Percentiles rank a stretch among this genome's conserved stretches.
phyloP scores from a whole-genome alignment of 139 green algal genomes.

The Nannochloris sp. region DNA sequence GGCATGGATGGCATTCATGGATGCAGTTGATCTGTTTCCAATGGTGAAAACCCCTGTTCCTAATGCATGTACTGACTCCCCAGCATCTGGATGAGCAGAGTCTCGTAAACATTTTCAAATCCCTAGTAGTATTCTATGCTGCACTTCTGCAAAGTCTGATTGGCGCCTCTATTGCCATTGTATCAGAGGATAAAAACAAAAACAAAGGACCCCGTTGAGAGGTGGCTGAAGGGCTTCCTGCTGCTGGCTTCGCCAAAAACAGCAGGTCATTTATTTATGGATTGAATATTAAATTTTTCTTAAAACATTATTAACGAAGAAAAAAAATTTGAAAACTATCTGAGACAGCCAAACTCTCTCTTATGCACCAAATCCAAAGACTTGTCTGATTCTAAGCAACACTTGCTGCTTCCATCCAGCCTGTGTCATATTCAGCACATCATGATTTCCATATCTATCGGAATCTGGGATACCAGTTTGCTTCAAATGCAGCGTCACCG shows the following conservation, averaged over 20 bases:
- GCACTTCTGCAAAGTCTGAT: no score
- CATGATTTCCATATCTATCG: constrained; percentile 68
- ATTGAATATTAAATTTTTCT: not conserved
- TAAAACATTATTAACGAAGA: not conserved
- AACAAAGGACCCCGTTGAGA: no score
- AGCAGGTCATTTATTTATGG: not conserved
- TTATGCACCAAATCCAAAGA: constrained; percentile 80
- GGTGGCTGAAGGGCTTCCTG: no score
- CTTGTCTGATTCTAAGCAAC: constrained; percentile 56
- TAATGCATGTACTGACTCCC: not conserved
- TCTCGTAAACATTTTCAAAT: no score
- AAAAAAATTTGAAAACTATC: constrained; percentile 3
- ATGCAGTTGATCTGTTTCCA: constrained; percentile 12
- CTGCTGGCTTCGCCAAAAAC: no score
- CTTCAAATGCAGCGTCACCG: constrained; percentile 46
- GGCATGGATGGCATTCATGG: constrained; percentile 24
- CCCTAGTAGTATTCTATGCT: no score
- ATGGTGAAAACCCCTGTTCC: not conserved
- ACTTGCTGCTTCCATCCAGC: constrained; percentile 72
- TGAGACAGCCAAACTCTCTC: not conserved
- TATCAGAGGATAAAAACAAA: no score
- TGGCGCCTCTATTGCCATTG: no score
- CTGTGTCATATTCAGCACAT: constrained; percentile 52
- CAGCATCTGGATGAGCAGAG: no score
- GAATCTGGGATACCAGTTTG: constrained; percentile 68